Percentiles rank a stretch among this genome's conserved stretches.
Evolutionary conservation across 2,329 filamentous ascomycete genomes (phyloP).

Genomic region (Chaetomium strumarium): DNA sequence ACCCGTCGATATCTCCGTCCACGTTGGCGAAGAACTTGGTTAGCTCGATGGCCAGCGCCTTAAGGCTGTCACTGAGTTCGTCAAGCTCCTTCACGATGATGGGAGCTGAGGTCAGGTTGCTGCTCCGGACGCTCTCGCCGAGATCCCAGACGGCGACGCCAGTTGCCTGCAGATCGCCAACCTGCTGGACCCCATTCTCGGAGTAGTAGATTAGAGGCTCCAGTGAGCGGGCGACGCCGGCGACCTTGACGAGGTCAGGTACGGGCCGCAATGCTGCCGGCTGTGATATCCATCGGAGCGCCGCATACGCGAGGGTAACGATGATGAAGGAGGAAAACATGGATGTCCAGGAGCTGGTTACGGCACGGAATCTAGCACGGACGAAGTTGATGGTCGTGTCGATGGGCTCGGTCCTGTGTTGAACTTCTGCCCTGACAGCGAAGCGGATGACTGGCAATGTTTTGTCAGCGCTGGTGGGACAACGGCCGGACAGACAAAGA

Average conservation of each 20-base stretch:
- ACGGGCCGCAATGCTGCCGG: slow-evolving; percentile 62
- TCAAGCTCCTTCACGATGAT: slow-evolving; percentile 84
- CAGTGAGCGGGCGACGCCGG: slow-evolving; percentile 81
- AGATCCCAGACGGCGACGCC: slow-evolving; percentile 93
- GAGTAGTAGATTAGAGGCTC: slow-evolving; percentile 94
- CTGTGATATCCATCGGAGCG: slow-evolving; percentile 61
- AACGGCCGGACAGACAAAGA: slow-evolving; percentile 10
- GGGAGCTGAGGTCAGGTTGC: slow-evolving; percentile 84
- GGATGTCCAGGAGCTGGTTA: slow-evolving; percentile 66
- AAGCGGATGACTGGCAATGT: slow-evolving; percentile 71
- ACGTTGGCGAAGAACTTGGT: slow-evolving; percentile 91
- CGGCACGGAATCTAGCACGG: slow-evolving; percentile 50
- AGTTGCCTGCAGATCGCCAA: slow-evolving; percentile 82
- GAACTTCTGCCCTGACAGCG: slow-evolving; percentile 78
- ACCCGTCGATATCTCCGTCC: slow-evolving; percentile 85
- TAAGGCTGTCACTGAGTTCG: slow-evolving; percentile 77
- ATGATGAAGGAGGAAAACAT: slow-evolving; percentile 57
- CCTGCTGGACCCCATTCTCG: slow-evolving; percentile 79
- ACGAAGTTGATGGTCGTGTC: slow-evolving; percentile 64
- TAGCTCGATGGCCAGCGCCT: slow-evolving; percentile 75
- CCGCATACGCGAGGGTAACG: slow-evolving; percentile 57
- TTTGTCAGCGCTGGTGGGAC: neutral
- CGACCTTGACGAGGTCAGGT: slow-evolving; percentile 85
- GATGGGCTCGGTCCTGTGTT: slow-evolving; percentile 79
- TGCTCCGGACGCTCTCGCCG: slow-evolving; percentile 79